Base-by-base conservation (phyloP, 1,284 basidiomycete species). In the Abortiporus biennis region DNA sequence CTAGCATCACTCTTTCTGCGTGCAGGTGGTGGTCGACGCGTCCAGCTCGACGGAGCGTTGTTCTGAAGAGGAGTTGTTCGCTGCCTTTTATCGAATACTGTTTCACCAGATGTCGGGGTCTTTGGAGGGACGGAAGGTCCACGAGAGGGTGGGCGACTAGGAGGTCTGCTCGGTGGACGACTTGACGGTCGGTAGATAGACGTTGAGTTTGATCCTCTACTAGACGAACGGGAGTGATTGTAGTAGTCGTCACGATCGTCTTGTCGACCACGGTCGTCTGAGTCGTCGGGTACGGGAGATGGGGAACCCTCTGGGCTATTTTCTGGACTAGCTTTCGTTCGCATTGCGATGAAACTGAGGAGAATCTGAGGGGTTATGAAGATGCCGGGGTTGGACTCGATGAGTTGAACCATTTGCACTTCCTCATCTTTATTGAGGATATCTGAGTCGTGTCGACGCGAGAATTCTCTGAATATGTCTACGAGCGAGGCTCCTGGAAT, bases 11-110 rank as follows among this genome's bases (percentile, higher is more conserved):
- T 86, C 63, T 72, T 81, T 37, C 83, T 66, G 41, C 85, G 68
- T 34, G 68, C 63, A 4, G 82, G 78, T 20, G 71, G 63, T 4
- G 83, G 82, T 4, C 81, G 69, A 47, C 77, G 80, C 15, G 72
- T 54, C 83, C 85, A 88, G 50, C 80, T 84, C 3, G 84, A 86
- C 0, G 85, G 85, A 1, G 82, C 77, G 54, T 63, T n/a, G 42
- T 63, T 65, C 27, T n/a, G n/a, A 3, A 83, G 60, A 1, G 82
- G 81, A 0, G 75, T 75, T 6, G 79, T 69, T 20, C 84, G 72
- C 56, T 85, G 80, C 42, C 85, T 63, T 21, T 70, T 65, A 35
- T 88, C 85, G 50, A 88, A 84, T 3, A 77, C 75, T 0, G 81
- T 79, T 16, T 64, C 59, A 38, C 62, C 63, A 29, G 59, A 37